phyloP scores from a whole-genome alignment of 331 rosid species.

The Acacia pycnantha region DNA sequence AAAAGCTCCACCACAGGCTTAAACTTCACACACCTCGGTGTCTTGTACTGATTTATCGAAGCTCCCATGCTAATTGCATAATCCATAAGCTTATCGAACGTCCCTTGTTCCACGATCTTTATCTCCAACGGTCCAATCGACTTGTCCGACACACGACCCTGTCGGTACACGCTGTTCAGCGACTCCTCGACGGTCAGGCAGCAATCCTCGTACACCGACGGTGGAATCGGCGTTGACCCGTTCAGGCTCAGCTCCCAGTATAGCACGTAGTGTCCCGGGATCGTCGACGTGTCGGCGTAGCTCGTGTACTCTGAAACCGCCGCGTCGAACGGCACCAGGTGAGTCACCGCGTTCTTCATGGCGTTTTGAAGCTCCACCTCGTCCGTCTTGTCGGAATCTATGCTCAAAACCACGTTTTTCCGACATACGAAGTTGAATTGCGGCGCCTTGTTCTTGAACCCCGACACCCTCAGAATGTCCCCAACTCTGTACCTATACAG shows the following conservation, averaged over 20 bases:
- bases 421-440: conserved; percentile 90
- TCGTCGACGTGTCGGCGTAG: conserved; percentile 63
- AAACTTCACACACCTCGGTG: conserved; percentile 92
- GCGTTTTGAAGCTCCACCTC: conserved; percentile 96
- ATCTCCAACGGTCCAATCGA: conserved; percentile 90
- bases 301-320: conserved; percentile 79
- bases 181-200: conserved; percentile 83
- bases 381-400: conserved; percentile 92
- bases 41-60: conserved; percentile 90
- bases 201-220: conserved; percentile 85
- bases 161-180: conserved; percentile 88
- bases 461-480: conserved; percentile 76
- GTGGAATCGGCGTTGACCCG: conserved; percentile 72
- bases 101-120: conserved; percentile 82
- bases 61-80: conserved; percentile 94
- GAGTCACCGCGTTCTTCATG: conserved; percentile 66
- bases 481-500: conserved; percentile 90
- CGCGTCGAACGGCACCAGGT: conserved; percentile 72
- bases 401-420: conserved; percentile 87
- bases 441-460: conserved; percentile 96
- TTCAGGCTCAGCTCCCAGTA: conserved; percentile 75
- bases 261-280: conserved; percentile 92
- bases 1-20: conserved; percentile 85
- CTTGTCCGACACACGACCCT: conserved; percentile 84
- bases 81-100: conserved; percentile 95